Conservation (phyloP, 1,139 yeast species). For the Komagataea norvegica region DNA sequence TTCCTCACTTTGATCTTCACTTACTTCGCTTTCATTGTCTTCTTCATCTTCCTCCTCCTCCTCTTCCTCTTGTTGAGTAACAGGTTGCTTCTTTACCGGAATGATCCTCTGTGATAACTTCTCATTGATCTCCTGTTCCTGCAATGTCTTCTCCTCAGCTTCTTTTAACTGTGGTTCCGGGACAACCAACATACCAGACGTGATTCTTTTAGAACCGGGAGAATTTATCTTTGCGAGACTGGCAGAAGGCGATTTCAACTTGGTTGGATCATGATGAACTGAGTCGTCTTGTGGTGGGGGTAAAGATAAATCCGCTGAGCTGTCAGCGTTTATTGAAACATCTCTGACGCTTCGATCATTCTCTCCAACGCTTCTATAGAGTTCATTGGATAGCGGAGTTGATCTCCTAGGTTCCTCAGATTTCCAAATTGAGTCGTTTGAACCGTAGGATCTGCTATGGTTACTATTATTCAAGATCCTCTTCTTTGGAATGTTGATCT, state of each 20-base stretch:
- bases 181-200: constrained; percentile 60
- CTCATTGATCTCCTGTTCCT: constrained; percentile 26
- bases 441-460: constrained; percentile 6
- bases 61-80: background rate
- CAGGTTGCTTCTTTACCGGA: constrained; percentile 19
- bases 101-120: constrained; percentile 21
- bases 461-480: constrained; percentile 8
- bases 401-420: constrained; percentile 25
- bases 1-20: constrained; percentile 1
- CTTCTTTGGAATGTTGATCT: constrained; percentile 22
- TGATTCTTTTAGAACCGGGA: constrained; percentile 45
- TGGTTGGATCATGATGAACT: constrained; percentile 22
- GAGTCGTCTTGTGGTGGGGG: constrained; percentile 26
- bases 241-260: constrained; percentile 15
- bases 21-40: constrained; percentile 4
- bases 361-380: constrained; percentile 21
- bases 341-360: constrained; percentile 17
- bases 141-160: constrained; percentile 31
- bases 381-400: constrained; percentile 35
- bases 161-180: constrained; percentile 39
- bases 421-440: constrained; percentile 18
- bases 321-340: constrained; percentile 18
- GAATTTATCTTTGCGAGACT: constrained; percentile 15
- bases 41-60: constrained; percentile 5
- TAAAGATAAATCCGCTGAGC: constrained; percentile 22